phyloP scores from a whole-genome alignment of 495 filamentous ascomycete species.

The Apodospora peruviana region DNA sequence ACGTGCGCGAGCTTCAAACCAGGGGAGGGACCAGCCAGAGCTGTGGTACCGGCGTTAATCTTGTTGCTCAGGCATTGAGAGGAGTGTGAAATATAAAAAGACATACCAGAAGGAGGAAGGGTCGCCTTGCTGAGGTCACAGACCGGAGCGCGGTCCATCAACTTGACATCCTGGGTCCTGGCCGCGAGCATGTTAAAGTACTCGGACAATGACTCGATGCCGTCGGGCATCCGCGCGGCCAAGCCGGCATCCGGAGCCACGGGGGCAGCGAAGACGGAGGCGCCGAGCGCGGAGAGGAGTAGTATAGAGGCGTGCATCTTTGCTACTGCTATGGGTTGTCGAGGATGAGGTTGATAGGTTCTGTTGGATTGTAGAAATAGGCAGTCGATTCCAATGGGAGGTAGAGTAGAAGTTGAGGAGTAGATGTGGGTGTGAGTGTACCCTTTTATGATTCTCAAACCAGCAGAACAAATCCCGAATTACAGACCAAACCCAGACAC shows the following conservation, averaged over 20 bases:
- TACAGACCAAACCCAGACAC: not conserved
- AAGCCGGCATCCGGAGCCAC: slow-evolving; percentile 33
- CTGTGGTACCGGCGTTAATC: slow-evolving; percentile 27
- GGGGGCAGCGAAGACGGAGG: slow-evolving; percentile 44
- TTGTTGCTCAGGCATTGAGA: no score
- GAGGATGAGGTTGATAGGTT: not conserved
- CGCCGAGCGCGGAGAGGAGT: slow-evolving; percentile 40
- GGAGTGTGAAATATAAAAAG: not conserved
- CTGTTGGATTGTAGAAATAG: not conserved
- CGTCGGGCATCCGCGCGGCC: slow-evolving; percentile 27
- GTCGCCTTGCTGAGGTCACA: slow-evolving; percentile 48
- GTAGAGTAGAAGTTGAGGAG: no score
- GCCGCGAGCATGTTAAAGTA: slow-evolving; percentile 50
- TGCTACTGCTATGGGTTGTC: slow-evolving; percentile 16
- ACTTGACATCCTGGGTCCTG: slow-evolving; percentile 39
- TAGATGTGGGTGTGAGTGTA: no score
- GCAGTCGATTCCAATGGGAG: not conserved
- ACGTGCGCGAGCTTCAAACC: slow-evolving; percentile 66
- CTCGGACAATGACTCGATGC: slow-evolving; percentile 38
- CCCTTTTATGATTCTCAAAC: no score
- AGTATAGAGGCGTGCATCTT: slow-evolving; percentile 45
- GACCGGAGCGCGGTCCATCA: slow-evolving; percentile 29
- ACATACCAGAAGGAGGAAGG: slow-evolving; percentile 43
- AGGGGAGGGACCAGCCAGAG: slow-evolving; percentile 51
- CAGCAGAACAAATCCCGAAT: no score